Conservation (phyloP, 768 basidiomycete genomes). For the Hemileccinum impolitum region DNA sequence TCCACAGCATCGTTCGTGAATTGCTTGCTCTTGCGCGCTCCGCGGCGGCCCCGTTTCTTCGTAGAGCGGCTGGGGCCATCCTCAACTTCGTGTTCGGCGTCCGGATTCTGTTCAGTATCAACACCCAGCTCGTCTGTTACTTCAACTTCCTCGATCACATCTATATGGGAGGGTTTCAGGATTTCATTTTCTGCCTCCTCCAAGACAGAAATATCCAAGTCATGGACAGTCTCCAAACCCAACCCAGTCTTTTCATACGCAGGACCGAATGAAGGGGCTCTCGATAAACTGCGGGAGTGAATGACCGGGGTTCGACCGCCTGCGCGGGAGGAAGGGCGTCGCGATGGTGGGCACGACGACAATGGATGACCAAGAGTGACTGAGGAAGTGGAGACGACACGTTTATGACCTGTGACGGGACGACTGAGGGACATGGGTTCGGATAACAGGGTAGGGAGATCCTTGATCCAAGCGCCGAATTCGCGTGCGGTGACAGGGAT, state of each 20-base stretch:
- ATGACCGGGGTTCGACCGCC: constrained; percentile 53
- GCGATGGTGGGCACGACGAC: constrained; percentile 60
- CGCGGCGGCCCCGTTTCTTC: constrained; percentile 79
- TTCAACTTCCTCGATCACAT: constrained; percentile 37
- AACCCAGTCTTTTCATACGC: constrained; percentile 41
- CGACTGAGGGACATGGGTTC: constrained; percentile 30
- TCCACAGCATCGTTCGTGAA: constrained; percentile 34
- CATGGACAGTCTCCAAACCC: constrained; percentile 47
- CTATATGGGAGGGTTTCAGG: constrained; percentile 22
- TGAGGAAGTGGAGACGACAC: constrained; percentile 58
- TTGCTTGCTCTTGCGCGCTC: constrained; percentile 73
- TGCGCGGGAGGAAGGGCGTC: constrained; percentile 68
- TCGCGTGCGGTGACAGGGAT: constrained; percentile 64
- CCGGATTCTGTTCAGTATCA: constrained; percentile 15
- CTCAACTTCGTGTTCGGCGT: constrained; percentile 32
- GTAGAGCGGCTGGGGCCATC: constrained; percentile 51
- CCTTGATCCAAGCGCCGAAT: constrained; percentile 83
- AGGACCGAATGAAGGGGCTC: constrained; percentile 62
- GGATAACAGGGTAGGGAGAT: constrained; percentile 71
- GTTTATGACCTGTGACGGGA: constrained; percentile 43
- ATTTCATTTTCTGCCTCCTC: constrained; percentile 43
- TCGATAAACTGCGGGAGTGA: constrained; percentile 54
- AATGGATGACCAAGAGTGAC: constrained; percentile 59
- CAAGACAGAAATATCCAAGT: constrained; percentile 38
- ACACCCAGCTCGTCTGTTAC: constrained; percentile 31